Evolutionary conservation across 2,329 filamentous ascomycete genomes (phyloP), one percentile per base, ranked within the genome.

Genomic region (Cryphonectria nitschkei): DNA sequence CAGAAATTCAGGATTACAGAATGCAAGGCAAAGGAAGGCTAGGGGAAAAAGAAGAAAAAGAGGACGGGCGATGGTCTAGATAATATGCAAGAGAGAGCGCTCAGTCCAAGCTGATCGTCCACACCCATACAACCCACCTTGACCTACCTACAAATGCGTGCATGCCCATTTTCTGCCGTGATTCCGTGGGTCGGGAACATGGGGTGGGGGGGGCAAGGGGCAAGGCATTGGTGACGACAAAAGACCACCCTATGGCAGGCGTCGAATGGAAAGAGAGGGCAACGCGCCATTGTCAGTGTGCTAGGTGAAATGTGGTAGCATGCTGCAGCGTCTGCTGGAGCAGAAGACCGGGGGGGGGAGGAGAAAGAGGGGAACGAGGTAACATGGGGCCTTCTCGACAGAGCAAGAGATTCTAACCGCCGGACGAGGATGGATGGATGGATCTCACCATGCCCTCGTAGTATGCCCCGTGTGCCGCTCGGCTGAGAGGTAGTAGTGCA

Each of bases 11-110:
- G 13, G 60, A 41, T 22, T 11, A 26, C 32, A 62, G n/a, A 1
- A 39, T 7, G 37, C 32, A 34, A 62, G 37, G 37, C 37, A 32
- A 56, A 56, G 62, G 71, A 22, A 66, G 67, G 43, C 34, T 34
- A 54, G 58, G 37, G 56, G 32, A 43, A 19, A 19, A 34, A 41
- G 52, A 58, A n/a, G 32, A 43, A n/a, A 65, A 65, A 62, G 19
- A 43, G 52, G 60, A 65, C 46, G 37, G 54, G 71, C 58, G 43
- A 66, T 54, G 69, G 69, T 52, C 69, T 52, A 74, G 70, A 64
- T 71, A 72, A 72, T 69, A 73, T 69, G 56, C 58, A 58, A 60
- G 50, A 16, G 41, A 19, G 43, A n/a, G 46, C 22, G 19, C 22
- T 22, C 46, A 50, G 19, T 2, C 16, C 19, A 50, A 50, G 22